Evolutionary conservation across 2,329 filamentous ascomycete genomes (phyloP).

Genomic region (Penicillium sclerotigenum): DNA sequence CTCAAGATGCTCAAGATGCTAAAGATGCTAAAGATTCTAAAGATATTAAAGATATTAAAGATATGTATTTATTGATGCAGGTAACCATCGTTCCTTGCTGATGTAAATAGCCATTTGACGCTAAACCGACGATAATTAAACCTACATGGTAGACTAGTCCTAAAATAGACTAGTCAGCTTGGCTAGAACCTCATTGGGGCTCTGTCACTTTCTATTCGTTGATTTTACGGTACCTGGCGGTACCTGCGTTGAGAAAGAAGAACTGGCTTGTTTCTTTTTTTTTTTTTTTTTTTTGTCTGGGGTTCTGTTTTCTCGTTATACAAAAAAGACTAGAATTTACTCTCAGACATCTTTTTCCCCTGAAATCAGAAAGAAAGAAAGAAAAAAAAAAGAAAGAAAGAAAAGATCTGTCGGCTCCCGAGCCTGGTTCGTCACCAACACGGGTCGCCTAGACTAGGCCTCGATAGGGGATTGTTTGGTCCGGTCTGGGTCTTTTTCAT

Average conservation of each 20-base stretch:
- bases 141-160: slow-evolving; percentile 17
- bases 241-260: background rate
- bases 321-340: background rate
- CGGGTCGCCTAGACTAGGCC: slow-evolving; percentile 24
- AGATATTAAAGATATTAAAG: no score
- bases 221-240: slow-evolving; percentile 16
- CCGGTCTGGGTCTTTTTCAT: slow-evolving; percentile 20
- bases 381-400: background rate
- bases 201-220: slow-evolving; percentile 15
- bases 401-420: slow-evolving; percentile 1
- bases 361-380: background rate
- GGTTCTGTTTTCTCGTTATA: background rate
- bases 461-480: slow-evolving; percentile 23
- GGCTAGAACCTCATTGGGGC: slow-evolving; percentile 14
- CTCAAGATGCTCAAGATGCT: no score
- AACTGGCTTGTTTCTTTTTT: background rate
- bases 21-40: no score
- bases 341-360: background rate
- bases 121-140: slow-evolving; percentile 19
- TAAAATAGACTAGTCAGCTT: slow-evolving; percentile 2
- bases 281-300: background rate
- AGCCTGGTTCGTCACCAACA: slow-evolving; percentile 18
- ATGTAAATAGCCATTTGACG: background rate
- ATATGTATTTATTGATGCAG: background rate
- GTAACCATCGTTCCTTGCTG: background rate